Evolutionary conservation across 306 rosid species (phyloP), one percentile per base, ranked within the genome.

Genomic region (Acacia acuminata): DNA sequence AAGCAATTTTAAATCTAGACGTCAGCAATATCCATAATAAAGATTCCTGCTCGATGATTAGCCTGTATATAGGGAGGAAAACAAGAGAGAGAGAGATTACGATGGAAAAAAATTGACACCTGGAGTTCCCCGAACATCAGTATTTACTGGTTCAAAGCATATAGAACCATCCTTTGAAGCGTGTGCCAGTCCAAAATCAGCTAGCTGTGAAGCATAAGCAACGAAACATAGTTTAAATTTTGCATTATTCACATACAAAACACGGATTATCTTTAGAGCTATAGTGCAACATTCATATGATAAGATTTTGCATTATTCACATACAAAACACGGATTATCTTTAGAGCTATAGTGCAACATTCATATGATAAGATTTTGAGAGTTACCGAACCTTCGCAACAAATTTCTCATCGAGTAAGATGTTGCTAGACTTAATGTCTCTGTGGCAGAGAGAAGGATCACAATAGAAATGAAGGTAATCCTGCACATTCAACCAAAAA

Each of bases 371-470:
- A 70, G 76, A 71, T 71, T 75, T 58, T 40, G 79, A 76, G 48
- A 65, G 66, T 12, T 77, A 83, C 24, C 50, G 67, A 80, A 96
- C 99, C 99, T 96, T 96, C 60, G 99, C 99, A 60, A 92, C 94
- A 64, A 91, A 90, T 79, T 88, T 92, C 79, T 88, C 97, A 60
- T 96, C 97, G 55, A 96, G 88, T 79, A 96, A 91, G 78, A 92
- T 92, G 88, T 96, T 96, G 97, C 98, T 94, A 77, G 99, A 90
- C 84, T 96, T 96, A 10, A 96, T 91, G 89, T 96, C 98, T 89
- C 99, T 90, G 83, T 96, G 98, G 87, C 92, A 96, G 66, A 96
- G 82, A 79, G 99, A 97, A 82, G 98, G 99, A 87, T 96, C 94
- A 27, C 99, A 96, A 80, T 96, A 96, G 85, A 94, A 96, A 85